Evolutionary conservation across 2,329 filamentous ascomycete genomes (phyloP), one percentile per base, ranked within the genome.

Genomic region (Nannizziopsis barbatae): DNA sequence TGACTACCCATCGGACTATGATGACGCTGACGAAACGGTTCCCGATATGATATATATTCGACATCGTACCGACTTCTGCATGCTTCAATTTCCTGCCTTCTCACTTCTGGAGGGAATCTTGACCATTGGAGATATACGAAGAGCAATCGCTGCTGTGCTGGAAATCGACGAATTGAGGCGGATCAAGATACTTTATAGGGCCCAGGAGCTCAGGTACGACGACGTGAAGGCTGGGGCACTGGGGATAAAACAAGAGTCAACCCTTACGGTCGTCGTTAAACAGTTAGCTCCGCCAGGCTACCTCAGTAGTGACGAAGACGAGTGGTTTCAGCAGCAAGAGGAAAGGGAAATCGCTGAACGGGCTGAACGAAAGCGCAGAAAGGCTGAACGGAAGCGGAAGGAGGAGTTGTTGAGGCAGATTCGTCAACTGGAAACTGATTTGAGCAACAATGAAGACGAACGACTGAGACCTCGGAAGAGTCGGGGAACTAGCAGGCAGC

Each of bases 151-250:
- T 1, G 56, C 61, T 32, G 58, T 60, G 50, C 63, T 66, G 12
- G 60, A 60, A 11, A 63, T 64, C 6, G 49, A 55, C 2, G 58
- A 69, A 44, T 60, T 64, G 11, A 57, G 63, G 35, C 61, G 63
- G 18, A 60, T 74, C 50, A 65, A 65, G 47, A 52, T 74, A 32
- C 58, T 73, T 3, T 74, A 73, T 58, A 73, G 73, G 57, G 69
- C 69, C 20, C 66, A 63, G 27, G 52, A 70, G 32, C 56, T 74
- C 42, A 68, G 66, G 46, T 60, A 71, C 50, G 65, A 73, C 54
- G 47, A 54, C 4, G 53, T 54, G 36, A 56, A 65, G 8, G 68
- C 70, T n/a, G n/a, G n/a, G 49, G 66, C 65, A 51, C 69, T 71
- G 50, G 66, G 69, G 12, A 59, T 73, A 32, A 72, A 72, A 53